Base-by-base conservation (phyloP, 306 rosid genomes). In the Citrullus colocynthis region DNA sequence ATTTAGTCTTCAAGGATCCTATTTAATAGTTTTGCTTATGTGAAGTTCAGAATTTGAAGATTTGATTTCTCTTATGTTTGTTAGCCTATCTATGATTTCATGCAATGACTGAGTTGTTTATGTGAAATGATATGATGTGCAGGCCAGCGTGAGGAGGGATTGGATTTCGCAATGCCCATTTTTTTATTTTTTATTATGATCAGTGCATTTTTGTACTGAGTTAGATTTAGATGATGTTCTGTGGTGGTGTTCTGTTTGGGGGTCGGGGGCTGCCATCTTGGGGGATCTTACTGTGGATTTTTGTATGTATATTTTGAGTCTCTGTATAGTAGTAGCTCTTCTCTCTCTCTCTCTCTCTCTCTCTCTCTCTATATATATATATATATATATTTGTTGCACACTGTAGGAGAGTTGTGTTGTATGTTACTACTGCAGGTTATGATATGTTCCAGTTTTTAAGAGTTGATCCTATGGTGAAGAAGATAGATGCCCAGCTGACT, bases 111-210 rank as follows among this genome's bases (percentile, higher is more conserved):
- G 57, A 89, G 81, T 21, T 7, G 66, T 18, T 75, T 66, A 49
- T 72, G 55, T 14, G 77, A 61, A 77, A 85, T 34, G 86, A 59
- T 36, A 24, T 80, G 78, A 70, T 84, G 93, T 84, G 97, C 97
- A 93, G 98, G 98, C 86, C 83, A 87, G 81, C 83, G 85, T 24
- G 79, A 89, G 82, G 82, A 82, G 24, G 88, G 81, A 83, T 69
- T 80, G 78, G 88, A 87, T 76, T 79, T 75, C 44, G 76, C 78
- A 58, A 66, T 83, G 78, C 84, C 84, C 86, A 94, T 94, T 89
- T 83, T 91, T 91, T 91, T 91, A 91, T 88, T 88, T 83, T 83
- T 93, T 80, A 70, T 70, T 70, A 82, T 88, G 80, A 77, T 86
- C 85, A 81, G 90, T 82, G 80, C 88, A 70, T 75, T 80, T 74